Evolutionary conservation across 1,284 basidiomycete species (phyloP).

Genomic region (Chalciporus piperatoides): DNA sequence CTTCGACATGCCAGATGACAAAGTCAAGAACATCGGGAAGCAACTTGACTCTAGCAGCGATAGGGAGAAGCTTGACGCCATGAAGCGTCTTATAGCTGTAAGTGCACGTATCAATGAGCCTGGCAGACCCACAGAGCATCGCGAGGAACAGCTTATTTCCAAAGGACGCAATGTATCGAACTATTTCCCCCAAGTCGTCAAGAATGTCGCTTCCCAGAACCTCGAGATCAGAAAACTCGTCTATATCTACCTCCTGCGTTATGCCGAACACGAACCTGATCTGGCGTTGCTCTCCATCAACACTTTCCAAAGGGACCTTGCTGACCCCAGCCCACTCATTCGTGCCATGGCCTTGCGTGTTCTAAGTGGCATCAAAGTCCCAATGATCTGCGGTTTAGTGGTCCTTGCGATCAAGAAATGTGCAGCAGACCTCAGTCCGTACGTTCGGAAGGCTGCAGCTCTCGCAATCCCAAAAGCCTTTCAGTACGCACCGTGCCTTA

Average conservation of each 20-base stretch:
- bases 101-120: conserved; percentile 30
- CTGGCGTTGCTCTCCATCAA: conserved; percentile 96
- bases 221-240: conserved; percentile 96
- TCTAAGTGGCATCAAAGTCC: conserved; percentile 86
- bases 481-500: conserved; percentile 49
- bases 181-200: conserved; percentile 93
- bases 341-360: conserved; percentile 94
- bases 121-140: conserved; percentile 11
- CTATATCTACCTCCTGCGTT: conserved; percentile 94
- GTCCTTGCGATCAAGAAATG: conserved; percentile 90
- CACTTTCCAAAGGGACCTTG: conserved; percentile 96
- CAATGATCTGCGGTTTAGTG: conserved; percentile 84
- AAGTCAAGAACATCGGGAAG: conserved; percentile 71
- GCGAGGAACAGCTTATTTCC: conserved; percentile 72
- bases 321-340: conserved; percentile 89
- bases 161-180: conserved; percentile 89
- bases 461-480: conserved; percentile 86
- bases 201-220: conserved; percentile 87
- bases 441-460: conserved; percentile 90
- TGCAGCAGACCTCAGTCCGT: conserved; percentile 86
- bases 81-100: conserved; percentile 91
- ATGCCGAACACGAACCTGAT: conserved; percentile 91
- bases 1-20: conserved; percentile 71
- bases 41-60: conserved; percentile 86
- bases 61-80: conserved; percentile 86